These are phyloP conservation scores for Dorcoceras hygrometricum DNA, from an alignment of 257 asterid genomes.

Conservation along the genomic window DNA sequence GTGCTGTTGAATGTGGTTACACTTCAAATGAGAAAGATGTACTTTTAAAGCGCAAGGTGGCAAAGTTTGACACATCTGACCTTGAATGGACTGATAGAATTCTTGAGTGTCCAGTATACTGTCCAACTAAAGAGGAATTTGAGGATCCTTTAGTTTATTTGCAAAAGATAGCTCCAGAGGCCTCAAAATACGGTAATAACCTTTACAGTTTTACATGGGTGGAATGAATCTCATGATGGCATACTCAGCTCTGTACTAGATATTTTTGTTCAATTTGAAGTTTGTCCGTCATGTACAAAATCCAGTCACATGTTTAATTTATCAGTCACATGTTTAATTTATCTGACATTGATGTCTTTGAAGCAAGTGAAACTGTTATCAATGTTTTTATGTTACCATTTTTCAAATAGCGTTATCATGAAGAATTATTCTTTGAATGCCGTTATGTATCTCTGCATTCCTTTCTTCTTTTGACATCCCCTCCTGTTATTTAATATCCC, in stretches of 20 bases:
- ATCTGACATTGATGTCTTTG: conserved; percentile 7
- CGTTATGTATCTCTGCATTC: conserved; percentile 1
- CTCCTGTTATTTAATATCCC: conserved; percentile 9
- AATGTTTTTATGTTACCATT: neutral
- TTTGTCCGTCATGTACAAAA: neutral
- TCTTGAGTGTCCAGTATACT: conserved; percentile 84
- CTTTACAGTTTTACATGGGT: conserved; percentile 9
- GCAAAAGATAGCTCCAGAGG: conserved; percentile 94
- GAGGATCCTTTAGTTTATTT: conserved; percentile 87
- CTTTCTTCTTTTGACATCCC: conserved; percentile 15
- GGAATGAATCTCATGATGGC: conserved; percentile 14
- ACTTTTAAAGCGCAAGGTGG: conserved; percentile 61
- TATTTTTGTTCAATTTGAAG: conserved; percentile 10
- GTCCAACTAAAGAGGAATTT: conserved; percentile 81
- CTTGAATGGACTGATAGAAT: conserved; percentile 78
- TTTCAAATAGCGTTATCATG: neutral
- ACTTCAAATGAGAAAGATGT: conserved; percentile 47
- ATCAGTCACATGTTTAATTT: neutral
- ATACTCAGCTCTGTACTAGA: neutral
- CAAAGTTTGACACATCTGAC: conserved; percentile 67
- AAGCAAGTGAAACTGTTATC: neutral
- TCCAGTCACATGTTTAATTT: neutral
- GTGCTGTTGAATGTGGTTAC: conserved; percentile 37
- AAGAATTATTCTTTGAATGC: conserved; percentile 9
- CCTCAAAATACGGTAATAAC: conserved; percentile 78